Evolutionary conservation across 1,284 basidiomycete genomes (phyloP).

Genomic region (Xerocomus cyaneibrunnescens): DNA sequence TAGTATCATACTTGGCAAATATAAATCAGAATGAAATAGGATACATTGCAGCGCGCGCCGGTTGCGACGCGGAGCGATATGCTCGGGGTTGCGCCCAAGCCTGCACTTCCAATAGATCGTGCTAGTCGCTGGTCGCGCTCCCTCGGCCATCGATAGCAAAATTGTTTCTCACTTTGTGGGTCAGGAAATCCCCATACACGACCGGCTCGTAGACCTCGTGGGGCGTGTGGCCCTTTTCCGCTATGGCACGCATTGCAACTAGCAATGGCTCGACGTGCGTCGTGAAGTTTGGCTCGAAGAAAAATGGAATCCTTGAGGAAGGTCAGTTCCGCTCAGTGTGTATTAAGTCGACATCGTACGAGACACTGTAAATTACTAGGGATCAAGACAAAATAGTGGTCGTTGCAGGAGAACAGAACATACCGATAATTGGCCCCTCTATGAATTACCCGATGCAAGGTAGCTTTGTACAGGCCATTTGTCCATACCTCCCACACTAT

Average conservation of each 20-base stretch:
- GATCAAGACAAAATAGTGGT: constrained; percentile 6
- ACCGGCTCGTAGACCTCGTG: constrained; percentile 44
- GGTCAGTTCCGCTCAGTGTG: constrained; percentile 4
- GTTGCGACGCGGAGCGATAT: too few relatives aligned
- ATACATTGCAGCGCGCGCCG: too few relatives aligned
- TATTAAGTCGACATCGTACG: constrained; percentile 36
- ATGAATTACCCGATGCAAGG: constrained; percentile 79
- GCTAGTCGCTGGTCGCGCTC: constrained; percentile 37
- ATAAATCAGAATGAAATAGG: too few relatives aligned
- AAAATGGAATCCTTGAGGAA: constrained; percentile 67
- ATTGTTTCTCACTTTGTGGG: constrained; percentile 69
- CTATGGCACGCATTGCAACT: constrained; percentile 47
- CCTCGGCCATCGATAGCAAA: constrained; percentile 48
- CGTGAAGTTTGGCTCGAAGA: constrained; percentile 82
- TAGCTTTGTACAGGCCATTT: constrained; percentile 73
- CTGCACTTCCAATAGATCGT: background rate
- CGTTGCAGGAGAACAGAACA: background rate
- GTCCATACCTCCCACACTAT: constrained; percentile 87
- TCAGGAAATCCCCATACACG: constrained; percentile 73
- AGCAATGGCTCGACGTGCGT: constrained; percentile 61
- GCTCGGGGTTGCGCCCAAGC: too few relatives aligned
- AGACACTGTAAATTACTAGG: constrained; percentile 44
- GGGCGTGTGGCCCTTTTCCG: constrained; percentile 22
- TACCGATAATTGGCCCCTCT: constrained; percentile 70
- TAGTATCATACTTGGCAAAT: too few relatives aligned